Conservation (phyloP, 768 basidiomycete genomes). For the Mycena rosella region DNA sequence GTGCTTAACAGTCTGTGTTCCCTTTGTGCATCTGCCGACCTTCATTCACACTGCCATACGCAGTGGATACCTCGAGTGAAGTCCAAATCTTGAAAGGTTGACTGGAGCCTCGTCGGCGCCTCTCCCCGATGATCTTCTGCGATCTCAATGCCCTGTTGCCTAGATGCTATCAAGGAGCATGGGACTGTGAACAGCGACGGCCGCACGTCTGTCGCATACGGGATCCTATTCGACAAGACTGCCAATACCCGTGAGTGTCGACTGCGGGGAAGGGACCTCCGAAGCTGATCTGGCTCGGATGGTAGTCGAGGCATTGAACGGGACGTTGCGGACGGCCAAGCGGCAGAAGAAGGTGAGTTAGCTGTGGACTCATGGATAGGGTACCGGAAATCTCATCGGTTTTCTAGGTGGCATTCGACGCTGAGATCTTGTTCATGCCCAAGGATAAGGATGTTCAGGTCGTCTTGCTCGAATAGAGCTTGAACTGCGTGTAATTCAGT, state of each 20-base stretch:
- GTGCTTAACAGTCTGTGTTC: conserved; percentile 16
- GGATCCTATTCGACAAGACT: conserved; percentile 61
- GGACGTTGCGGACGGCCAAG: conserved; percentile 49
- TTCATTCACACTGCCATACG: background rate
- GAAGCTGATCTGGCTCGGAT: background rate
- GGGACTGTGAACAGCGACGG: conserved; percentile 56
- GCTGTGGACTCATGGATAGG: no score
- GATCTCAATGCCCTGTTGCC: conserved; percentile 10
- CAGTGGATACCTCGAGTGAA: conserved; percentile 28
- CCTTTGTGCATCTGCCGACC: background rate
- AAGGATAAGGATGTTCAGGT: conserved; percentile 62
- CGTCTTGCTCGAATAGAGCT: conserved; percentile 48
- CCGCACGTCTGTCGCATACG: conserved; percentile 53
- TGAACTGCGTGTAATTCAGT: background rate
- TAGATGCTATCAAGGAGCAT: conserved; percentile 59
- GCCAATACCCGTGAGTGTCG: conserved; percentile 55
- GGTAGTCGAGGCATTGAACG: conserved; percentile 63
- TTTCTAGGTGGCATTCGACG: conserved; percentile 56
- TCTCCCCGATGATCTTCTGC: conserved; percentile 3
- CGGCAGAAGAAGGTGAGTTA: conserved; percentile 26
- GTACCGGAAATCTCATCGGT: conserved; percentile 1
- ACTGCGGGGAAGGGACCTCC: background rate
- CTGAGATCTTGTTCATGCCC: conserved; percentile 64
- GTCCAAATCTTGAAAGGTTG: conserved; percentile 30
- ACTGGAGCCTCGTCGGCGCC: background rate